Evolutionary conservation across 148 eudicot species (phyloP).

Genomic region (Cornus suecica): DNA sequence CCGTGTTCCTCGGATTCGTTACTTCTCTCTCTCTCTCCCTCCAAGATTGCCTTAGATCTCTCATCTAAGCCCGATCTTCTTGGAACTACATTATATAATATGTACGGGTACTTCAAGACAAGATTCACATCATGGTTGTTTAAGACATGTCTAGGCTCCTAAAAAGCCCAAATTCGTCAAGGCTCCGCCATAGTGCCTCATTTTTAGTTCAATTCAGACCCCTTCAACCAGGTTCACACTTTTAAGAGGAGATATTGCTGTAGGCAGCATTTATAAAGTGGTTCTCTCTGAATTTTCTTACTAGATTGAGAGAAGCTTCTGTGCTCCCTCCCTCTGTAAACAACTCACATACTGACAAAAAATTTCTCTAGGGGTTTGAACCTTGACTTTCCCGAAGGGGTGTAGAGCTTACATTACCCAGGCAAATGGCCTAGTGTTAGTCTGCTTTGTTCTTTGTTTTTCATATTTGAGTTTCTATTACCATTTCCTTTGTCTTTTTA

Average conservation of each 20-base stretch:
- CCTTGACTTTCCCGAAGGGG: no score
- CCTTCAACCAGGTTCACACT: no score
- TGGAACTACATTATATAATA: background rate
- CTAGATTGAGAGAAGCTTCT: background rate
- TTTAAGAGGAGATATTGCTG: no score
- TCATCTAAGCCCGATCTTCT: background rate
- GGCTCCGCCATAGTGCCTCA: no score
- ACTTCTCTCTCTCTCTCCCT: background rate
- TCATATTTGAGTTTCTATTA: conserved; percentile 15
- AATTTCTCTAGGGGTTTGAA: no score
- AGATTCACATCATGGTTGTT: background rate
- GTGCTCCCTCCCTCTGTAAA: background rate
- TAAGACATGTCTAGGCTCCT: no score
- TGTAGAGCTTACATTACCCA: no score
- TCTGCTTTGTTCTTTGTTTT: conserved; percentile 1
- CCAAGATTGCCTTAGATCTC: background rate
- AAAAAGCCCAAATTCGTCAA: no score
- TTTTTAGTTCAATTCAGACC: no score
- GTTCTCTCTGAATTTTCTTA: background rate
- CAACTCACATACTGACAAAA: no score
- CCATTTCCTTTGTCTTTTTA: background rate
- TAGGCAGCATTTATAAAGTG: background rate
- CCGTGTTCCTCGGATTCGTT: background rate
- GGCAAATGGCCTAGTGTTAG: no score
- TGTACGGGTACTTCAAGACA: no score